Conservation (phyloP, 108 stramenopile species). For the Cyclotella kingstonii region DNA sequence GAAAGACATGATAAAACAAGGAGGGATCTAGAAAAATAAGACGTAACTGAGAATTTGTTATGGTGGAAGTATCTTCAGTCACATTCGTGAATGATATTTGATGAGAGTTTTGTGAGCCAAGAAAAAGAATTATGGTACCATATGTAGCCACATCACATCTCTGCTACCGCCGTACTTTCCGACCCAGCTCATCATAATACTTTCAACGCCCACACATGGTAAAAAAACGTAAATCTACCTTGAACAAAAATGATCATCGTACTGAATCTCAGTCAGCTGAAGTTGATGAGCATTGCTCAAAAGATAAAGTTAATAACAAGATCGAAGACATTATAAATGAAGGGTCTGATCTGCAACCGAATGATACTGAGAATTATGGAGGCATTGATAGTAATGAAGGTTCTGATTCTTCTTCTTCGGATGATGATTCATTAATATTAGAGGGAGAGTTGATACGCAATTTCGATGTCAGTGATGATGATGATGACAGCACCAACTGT, state of each 20-base stretch:
- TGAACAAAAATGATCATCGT: slow-evolving; percentile 8
- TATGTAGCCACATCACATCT: too few relatives aligned
- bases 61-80: too few relatives aligned
- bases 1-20: too few relatives aligned
- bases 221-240: slow-evolving; percentile 30
- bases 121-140: slow-evolving; percentile 1
- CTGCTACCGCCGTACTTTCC: too few relatives aligned
- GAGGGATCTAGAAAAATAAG: too few relatives aligned
- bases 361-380: neutral
- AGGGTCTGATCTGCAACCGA: slow-evolving; percentile 36
- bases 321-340: slow-evolving; percentile 48
- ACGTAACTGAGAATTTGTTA: too few relatives aligned
- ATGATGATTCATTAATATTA: slow-evolving; percentile 53
- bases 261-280: slow-evolving; percentile 16
- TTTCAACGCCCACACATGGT: slow-evolving; percentile 23
- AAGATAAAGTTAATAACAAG: slow-evolving; percentile 15
- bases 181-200: too few relatives aligned
- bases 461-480: slow-evolving; percentile 55
- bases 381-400: slow-evolving; percentile 13
- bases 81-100: too few relatives aligned
- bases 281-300: slow-evolving; percentile 4
- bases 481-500: slow-evolving; percentile 33
- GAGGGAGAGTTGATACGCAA: slow-evolving; percentile 77
- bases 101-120: too few relatives aligned
- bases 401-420: slow-evolving; percentile 30